Percentiles rank a stretch among this genome's conserved stretches.
Conservation (phyloP, 768 basidiomycete genomes). For the Boletellus ananiceps region DNA sequence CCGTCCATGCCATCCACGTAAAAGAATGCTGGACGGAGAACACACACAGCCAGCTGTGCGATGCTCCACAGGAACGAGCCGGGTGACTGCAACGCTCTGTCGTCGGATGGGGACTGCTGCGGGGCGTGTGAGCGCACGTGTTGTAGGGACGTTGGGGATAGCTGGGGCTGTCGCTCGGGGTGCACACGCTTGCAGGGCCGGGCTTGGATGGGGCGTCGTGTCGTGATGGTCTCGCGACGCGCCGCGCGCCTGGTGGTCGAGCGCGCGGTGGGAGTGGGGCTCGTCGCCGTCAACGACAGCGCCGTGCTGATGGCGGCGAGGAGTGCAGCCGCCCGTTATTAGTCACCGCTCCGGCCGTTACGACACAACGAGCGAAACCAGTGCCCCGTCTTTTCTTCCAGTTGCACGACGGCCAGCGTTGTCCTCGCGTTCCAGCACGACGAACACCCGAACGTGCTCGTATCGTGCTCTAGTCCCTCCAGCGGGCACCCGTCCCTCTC, state of each 20-base stretch:
- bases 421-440: constrained; percentile 10
- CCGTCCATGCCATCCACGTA: constrained; percentile 11
- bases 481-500: constrained; percentile 20
- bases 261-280: neutral
- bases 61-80: constrained; percentile 14
- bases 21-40: constrained; percentile 10
- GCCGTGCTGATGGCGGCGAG: constrained; percentile 23
- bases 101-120: constrained; percentile 24
- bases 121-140: constrained; percentile 35
- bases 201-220: neutral
- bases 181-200: constrained; percentile 1
- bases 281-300: constrained; percentile 11
- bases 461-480: constrained; percentile 20
- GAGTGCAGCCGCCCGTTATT: constrained; percentile 15
- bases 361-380: constrained; percentile 32
- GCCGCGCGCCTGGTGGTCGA: neutral
- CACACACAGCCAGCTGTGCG: constrained; percentile 5
- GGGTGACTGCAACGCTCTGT: constrained; percentile 2
- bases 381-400: constrained; percentile 26
- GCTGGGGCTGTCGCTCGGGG: constrained; percentile 6
- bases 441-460: constrained; percentile 18
- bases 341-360: constrained; percentile 28
- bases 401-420: constrained; percentile 19
- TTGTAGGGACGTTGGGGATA: constrained; percentile 26
- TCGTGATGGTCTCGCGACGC: too few species aligned